Conservation (phyloP, 2,329 filamentous ascomycete genomes). For the Fusarium multiceps region DNA sequence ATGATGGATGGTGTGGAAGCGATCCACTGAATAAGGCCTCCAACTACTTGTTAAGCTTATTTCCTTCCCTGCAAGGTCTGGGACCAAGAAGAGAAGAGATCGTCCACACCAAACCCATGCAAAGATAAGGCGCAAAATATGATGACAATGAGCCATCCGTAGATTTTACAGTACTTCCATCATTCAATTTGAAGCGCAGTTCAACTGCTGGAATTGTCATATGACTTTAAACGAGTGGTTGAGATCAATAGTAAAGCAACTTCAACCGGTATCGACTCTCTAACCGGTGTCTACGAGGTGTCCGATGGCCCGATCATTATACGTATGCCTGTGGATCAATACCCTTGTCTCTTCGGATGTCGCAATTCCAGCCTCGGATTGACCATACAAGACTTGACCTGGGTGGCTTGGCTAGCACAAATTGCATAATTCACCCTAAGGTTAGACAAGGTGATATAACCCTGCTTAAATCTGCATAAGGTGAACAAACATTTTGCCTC, state of each 20-base stretch:
- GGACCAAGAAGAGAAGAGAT: neutral
- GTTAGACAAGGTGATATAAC: neutral
- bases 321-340: neutral
- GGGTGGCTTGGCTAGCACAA: neutral
- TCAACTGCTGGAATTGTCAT: neutral
- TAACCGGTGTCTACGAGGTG: neutral
- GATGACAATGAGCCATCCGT: neutral
- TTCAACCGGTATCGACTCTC: neutral
- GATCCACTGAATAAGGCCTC: neutral
- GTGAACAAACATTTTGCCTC: neutral
- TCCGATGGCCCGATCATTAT: neutral
- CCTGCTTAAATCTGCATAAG: neutral
- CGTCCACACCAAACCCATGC: neutral
- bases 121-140: neutral
- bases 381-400: neutral
- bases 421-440: neutral
- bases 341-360: conserved; percentile 33
- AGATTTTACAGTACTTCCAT: neutral
- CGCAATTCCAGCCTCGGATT: conserved; percentile 36
- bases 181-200: neutral
- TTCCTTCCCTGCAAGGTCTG: neutral
- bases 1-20: neutral
- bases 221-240: neutral
- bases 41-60: neutral
- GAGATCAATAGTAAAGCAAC: neutral